These are phyloP conservation scores for Thalia dealbata DNA, from an alignment of 176 grass and related monocot genomes.

Conservation along the genomic window DNA sequence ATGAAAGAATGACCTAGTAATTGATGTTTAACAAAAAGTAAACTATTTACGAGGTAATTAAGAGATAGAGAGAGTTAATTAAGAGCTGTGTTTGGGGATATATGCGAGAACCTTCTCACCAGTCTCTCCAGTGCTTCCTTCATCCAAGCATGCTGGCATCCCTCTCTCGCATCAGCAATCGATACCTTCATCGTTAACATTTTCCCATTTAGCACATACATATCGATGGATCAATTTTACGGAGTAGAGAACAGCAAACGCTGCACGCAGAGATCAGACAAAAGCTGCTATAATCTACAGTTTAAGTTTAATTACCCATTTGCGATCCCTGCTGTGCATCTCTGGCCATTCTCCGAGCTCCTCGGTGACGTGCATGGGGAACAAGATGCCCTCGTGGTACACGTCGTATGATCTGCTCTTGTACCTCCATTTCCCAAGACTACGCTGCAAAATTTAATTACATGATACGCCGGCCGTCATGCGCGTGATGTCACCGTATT, in stretches of 20 bases:
- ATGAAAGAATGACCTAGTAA: no score
- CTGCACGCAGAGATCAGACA: no score
- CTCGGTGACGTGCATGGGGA: constrained; percentile 61
- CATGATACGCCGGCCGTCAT: no score
- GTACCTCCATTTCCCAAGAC: constrained; percentile 70
- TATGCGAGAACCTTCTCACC: constrained; percentile 26
- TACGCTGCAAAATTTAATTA: background rate
- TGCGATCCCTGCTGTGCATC: constrained; percentile 57
- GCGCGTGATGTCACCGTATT: no score
- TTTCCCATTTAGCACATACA: no score
- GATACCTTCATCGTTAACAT: constrained; percentile 34
- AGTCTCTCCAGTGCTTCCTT: constrained; percentile 59
- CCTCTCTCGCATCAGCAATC: constrained; percentile 55
- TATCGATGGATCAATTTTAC: no score
- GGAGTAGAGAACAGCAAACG: no score
- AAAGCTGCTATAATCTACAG: no score
- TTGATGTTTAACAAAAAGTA: no score
- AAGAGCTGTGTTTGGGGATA: no score
- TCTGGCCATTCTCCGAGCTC: constrained; percentile 75
- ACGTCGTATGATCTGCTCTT: constrained; percentile 60
- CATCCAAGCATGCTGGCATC: constrained; percentile 85
- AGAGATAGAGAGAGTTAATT: no score
- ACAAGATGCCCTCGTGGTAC: constrained; percentile 74
- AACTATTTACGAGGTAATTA: no score
- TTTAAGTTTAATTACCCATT: constrained; percentile 58